phyloP scores from a whole-genome alignment of 306 rosid genomes.

The Herpetospermum pedunculosum region DNA sequence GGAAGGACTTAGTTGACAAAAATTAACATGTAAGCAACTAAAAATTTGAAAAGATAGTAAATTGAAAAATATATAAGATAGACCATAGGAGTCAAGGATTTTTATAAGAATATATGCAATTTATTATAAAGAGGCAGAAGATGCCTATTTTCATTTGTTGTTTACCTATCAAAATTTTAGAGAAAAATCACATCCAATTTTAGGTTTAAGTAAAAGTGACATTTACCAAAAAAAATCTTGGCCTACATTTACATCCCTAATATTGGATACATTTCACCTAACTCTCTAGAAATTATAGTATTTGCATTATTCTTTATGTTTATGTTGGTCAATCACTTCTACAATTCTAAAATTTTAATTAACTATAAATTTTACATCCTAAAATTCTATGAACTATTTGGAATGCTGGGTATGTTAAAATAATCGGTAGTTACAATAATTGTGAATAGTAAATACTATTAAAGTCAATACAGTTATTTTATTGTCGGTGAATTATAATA shows the following conservation, averaged over 20 bases:
- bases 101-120: background rate
- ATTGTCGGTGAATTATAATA: too few relatives aligned
- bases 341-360: background rate
- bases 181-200: background rate
- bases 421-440: too few relatives aligned
- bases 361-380: too few relatives aligned
- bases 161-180: background rate
- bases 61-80: too few relatives aligned
- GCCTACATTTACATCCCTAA: background rate
- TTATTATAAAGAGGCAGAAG: background rate
- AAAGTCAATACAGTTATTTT: too few relatives aligned
- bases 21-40: too few relatives aligned
- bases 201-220: background rate
- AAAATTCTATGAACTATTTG: too few relatives aligned
- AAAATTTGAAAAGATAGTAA: too few relatives aligned
- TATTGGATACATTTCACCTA: background rate
- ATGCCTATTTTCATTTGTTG: background rate
- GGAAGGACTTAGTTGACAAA: too few relatives aligned
- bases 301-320: background rate
- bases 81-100: background rate
- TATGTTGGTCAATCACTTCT: background rate
- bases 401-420: too few relatives aligned
- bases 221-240: background rate
- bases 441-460: too few relatives aligned
- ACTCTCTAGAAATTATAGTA: background rate